phyloP scores from a whole-genome alignment of 164 flowering plant genomes.

The Houttuynia cordata region DNA sequence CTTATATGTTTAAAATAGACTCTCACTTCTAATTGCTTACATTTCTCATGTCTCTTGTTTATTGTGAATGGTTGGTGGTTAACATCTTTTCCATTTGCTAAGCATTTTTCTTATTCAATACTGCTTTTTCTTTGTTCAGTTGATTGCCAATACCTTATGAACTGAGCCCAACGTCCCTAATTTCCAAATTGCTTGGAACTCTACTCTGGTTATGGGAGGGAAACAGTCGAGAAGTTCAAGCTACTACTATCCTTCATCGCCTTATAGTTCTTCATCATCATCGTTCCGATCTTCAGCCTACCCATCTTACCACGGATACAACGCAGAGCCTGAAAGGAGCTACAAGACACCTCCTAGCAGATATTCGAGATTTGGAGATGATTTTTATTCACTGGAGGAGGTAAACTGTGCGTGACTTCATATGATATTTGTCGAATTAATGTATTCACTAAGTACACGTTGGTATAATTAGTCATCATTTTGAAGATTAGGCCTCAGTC shows the following conservation, averaged over 20 bases:
- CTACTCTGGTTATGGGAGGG: conserved; percentile 5
- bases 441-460: too few species aligned
- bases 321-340: conserved; percentile 1
- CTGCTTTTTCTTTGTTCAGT: too few species aligned
- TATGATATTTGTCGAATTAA: too few species aligned
- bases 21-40: background rate
- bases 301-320: conserved; percentile 1
- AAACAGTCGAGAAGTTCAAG: conserved; percentile 2
- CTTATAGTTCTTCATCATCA: background rate
- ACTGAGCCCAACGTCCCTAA: too few species aligned
- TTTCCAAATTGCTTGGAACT: too few species aligned
- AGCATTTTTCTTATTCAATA: too few species aligned
- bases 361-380: conserved; percentile 54
- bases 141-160: too few species aligned
- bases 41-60: background rate
- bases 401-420: conserved; percentile 19
- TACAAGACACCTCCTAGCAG: conserved; percentile 18
- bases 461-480: background rate
- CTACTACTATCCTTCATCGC: background rate
- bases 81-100: background rate
- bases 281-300: background rate
- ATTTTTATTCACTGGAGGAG: conserved; percentile 44
- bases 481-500: too few species aligned
- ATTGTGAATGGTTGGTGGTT: background rate
- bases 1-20: background rate